Evolutionary conservation across 192 early-diverging fungal species (phyloP), one percentile per base, ranked within the genome.

Genomic region (Podila epigama): DNA sequence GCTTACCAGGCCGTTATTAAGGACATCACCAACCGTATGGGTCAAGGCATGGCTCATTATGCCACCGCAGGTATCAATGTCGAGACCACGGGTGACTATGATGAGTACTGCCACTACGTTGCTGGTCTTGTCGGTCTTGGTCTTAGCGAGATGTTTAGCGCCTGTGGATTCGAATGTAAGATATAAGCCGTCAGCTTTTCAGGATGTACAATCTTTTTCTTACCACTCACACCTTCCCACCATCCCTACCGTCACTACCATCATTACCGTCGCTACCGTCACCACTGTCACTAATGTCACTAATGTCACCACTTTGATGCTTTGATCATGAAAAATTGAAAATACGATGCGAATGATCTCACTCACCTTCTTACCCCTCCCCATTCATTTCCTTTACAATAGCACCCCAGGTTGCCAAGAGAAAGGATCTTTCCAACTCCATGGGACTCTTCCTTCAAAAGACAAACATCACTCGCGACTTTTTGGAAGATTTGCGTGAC

Each of bases 371-470:
- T 25, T n/a, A 35, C 9, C 7, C 20, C 15, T 37, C 2, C 42
- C 31, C 9, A 18, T 32, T 6, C 1, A 27, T 9, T 55, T 1
- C 4, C 53, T 29, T 32, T 3, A 2, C 41, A 13, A 20, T 32
- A 77, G 73, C 73, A 29, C 66, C 73, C 15, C 33, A 59, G 48
- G 52, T 77, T 25, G 65, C 73, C 11, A 59, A 77, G 61, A 62
- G 73, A 63, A 77, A 68, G 61, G 73, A 77, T 22, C 27, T 77
- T 22, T 69, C 96, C 65, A 97, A 98, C 81, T 89, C 91, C 39
- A 98, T 99, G 96, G 98, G 98, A 33, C 85, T 95, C 55, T 98
- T 99, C 80, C 84, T 99, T 68, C 98, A 99, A 89, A 98, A 98
- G 86, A 91, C 92, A 37, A 99, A 99, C 79, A 99, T 99, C 55